Evolutionary conservation across 192 early-diverging fungal species (phyloP).

Genomic region (Backusella tuberculispora): DNA sequence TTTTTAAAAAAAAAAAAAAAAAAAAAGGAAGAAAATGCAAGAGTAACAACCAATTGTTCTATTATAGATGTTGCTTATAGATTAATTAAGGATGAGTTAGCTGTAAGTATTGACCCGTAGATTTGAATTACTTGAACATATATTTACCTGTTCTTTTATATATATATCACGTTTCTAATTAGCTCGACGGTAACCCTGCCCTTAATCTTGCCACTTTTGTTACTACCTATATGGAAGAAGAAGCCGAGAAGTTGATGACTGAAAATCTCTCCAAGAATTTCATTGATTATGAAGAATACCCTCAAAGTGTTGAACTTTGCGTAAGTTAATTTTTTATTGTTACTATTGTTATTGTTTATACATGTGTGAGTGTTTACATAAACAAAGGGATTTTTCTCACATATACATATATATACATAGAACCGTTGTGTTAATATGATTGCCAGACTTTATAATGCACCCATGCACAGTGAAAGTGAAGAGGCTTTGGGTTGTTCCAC

Average conservation of each 20-base stretch:
- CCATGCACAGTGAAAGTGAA: conserved; percentile 35
- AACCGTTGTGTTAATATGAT: conserved; percentile 50
- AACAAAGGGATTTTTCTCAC: neutral
- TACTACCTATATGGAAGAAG: conserved; percentile 61
- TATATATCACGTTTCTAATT: neutral
- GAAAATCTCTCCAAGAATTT: conserved; percentile 84
- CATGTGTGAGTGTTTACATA: too few relatives aligned
- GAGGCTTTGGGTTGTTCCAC: conserved; percentile 69
- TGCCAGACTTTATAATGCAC: conserved; percentile 42
- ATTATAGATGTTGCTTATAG: conserved; percentile 38
- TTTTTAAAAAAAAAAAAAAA: neutral
- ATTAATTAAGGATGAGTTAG: conserved; percentile 46
- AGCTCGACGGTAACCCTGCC: conserved; percentile 77
- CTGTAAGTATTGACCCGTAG: conserved; percentile 20
- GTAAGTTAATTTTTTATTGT: conserved; percentile 28
- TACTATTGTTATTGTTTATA: too few relatives aligned
- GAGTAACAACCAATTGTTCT: neutral
- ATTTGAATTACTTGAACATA: neutral
- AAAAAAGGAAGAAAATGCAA: neutral
- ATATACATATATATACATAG: neutral
- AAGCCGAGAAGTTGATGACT: conserved; percentile 76
- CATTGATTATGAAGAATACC: conserved; percentile 55
- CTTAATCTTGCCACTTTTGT: conserved; percentile 82
- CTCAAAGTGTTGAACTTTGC: conserved; percentile 43
- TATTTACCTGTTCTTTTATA: neutral